Percentiles rank a stretch among this genome's conserved stretches.
Conservation (phyloP, 768 basidiomycete genomes). For the Boletus patriciae region DNA sequence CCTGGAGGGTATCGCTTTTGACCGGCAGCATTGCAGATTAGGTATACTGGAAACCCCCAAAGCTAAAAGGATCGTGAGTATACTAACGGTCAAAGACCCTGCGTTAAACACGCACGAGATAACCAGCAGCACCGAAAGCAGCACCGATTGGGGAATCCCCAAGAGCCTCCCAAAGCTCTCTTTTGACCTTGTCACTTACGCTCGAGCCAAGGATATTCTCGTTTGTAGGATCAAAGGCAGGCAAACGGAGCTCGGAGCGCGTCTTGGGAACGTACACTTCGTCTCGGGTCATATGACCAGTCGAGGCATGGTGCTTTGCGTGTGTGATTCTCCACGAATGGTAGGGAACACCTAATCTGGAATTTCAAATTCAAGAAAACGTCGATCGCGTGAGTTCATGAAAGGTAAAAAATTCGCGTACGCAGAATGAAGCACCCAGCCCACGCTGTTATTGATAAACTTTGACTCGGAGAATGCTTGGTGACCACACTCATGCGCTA, state of each 20-base stretch:
- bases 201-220: slow-evolving; percentile 66
- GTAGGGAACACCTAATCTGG: slow-evolving; percentile 89
- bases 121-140: slow-evolving; percentile 49
- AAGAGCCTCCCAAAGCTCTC: slow-evolving; percentile 80
- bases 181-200: slow-evolving; percentile 63
- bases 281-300: slow-evolving; percentile 90
- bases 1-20: slow-evolving; percentile 75
- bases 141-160: slow-evolving; percentile 88
- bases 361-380: slow-evolving; percentile 14
- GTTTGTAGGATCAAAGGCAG: slow-evolving; percentile 62
- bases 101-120: slow-evolving; percentile 49
- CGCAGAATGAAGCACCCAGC: slow-evolving; percentile 91
- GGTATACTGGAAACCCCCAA: slow-evolving; percentile 83
- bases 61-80: slow-evolving; percentile 42
- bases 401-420: slow-evolving; percentile 37
- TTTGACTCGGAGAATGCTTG: slow-evolving; percentile 95
- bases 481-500: slow-evolving; percentile 95
- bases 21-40: slow-evolving; percentile 81
- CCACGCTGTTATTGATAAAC: slow-evolving; percentile 86
- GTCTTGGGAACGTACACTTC: slow-evolving; percentile 95
- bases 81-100: neutral
- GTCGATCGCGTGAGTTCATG: slow-evolving; percentile 24
- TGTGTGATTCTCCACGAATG: slow-evolving; percentile 96
- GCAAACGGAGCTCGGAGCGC: slow-evolving; percentile 66
- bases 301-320: slow-evolving; percentile 93